phyloP scores from a whole-genome alignment of 805 yeast species.

The Candida adriatica region DNA sequence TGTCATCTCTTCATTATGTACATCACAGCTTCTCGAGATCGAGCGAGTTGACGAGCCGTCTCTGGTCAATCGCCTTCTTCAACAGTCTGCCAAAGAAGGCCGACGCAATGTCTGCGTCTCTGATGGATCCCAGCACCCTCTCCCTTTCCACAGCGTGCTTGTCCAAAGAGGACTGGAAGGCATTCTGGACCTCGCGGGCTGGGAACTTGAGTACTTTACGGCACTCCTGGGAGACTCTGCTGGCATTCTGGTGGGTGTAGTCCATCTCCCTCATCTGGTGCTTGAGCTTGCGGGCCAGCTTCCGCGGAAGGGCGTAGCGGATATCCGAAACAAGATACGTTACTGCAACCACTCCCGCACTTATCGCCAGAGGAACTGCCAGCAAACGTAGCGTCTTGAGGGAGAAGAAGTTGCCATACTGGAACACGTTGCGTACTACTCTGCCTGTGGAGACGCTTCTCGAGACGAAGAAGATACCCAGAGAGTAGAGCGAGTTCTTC shows the following conservation, averaged over 20 bases:
- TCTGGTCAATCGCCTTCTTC: constrained; percentile 38
- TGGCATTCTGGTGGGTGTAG: constrained; percentile 72
- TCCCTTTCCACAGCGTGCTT: constrained; percentile 51
- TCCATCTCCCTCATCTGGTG: constrained; percentile 58
- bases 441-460: constrained; percentile 30
- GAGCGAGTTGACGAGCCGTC: constrained; percentile 32
- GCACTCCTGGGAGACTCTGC: constrained; percentile 74
- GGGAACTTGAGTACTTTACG: constrained; percentile 78
- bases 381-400: constrained; percentile 34
- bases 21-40: constrained; percentile 38
- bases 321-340: constrained; percentile 71
- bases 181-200: constrained; percentile 68
- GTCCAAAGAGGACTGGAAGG: constrained; percentile 61
- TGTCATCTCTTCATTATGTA: too few species aligned
- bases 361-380: constrained; percentile 46
- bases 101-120: constrained; percentile 48
- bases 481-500: constrained; percentile 26
- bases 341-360: constrained; percentile 44
- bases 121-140: constrained; percentile 42
- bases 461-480: constrained; percentile 25
- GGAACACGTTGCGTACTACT: constrained; percentile 29
- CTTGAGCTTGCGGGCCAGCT: constrained; percentile 66
- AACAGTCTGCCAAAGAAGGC: constrained; percentile 47
- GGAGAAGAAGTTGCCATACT: constrained; percentile 32
- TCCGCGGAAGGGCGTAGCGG: constrained; percentile 84